A percentile compares a stretch with the other conserved stretches of the same genome.
Evolutionary conservation across 2,329 filamentous ascomycete genomes (phyloP).

Genomic region (Juglanconis sp.): DNA sequence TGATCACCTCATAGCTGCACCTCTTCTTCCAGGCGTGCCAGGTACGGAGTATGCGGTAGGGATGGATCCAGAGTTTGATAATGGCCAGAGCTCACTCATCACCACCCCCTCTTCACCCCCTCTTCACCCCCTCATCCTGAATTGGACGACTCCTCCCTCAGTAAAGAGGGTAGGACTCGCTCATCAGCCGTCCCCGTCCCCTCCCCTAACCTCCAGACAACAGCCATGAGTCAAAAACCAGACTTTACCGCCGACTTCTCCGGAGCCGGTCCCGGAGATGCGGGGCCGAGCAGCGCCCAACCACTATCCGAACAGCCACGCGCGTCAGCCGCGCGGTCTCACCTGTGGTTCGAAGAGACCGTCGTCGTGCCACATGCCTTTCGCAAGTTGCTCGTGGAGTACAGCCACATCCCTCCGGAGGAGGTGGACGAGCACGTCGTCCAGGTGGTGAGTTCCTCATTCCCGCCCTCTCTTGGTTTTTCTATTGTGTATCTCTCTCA

Average conservation of each 20-base stretch:
- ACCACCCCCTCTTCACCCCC: too few species aligned
- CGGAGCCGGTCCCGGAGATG: background rate
- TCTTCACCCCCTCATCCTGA: too few species aligned
- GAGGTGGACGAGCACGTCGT: conserved; percentile 15
- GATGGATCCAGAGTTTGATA: too few species aligned
- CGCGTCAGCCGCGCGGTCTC: conserved; percentile 1
- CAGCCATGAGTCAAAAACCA: background rate
- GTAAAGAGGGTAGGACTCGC: too few species aligned
- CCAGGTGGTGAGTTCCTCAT: conserved; percentile 1
- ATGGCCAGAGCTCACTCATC: too few species aligned
- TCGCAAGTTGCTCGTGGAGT: conserved; percentile 4
- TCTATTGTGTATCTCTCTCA: background rate
- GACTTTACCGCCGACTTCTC: background rate
- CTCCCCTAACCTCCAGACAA: background rate
- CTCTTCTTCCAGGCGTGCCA: background rate
- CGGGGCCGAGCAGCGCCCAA: background rate
- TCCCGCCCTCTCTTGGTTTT: background rate
- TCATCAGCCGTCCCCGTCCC: too few species aligned
- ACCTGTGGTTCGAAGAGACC: conserved; percentile 12
- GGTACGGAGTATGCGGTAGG: too few species aligned
- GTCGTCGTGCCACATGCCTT: conserved; percentile 8
- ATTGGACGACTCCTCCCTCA: too few species aligned
- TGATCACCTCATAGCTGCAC: too few species aligned
- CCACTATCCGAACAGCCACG: background rate
- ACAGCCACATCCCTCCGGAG: conserved; percentile 2